Evolutionary conservation across 2,329 filamentous ascomycete species (phyloP).

Genomic region (Penicillium sp.): DNA sequence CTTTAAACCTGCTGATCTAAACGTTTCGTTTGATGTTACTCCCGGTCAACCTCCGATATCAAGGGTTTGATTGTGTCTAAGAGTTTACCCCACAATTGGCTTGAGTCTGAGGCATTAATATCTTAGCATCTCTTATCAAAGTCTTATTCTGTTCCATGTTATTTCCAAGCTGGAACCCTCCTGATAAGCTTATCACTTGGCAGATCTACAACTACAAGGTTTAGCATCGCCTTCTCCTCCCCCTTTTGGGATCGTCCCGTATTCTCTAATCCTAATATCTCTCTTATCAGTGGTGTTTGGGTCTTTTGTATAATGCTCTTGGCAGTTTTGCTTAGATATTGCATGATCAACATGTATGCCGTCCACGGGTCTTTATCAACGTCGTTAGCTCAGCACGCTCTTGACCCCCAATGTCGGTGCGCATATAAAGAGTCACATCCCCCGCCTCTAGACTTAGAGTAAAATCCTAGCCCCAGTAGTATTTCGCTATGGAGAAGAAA

Average conservation of each 20-base stretch:
- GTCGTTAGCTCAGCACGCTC: conserved; percentile 7
- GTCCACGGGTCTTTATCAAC: conserved; percentile 6
- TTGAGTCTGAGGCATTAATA: not conserved
- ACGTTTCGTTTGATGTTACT: not conserved
- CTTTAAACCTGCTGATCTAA: not conserved
- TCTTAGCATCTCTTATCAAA: not conserved
- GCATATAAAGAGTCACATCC: conserved; percentile 11
- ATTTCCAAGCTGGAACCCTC: not conserved
- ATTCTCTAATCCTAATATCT: not conserved
- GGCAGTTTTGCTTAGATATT: not conserved
- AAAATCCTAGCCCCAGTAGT: not conserved
- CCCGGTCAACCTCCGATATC: not conserved
- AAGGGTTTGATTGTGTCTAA: not conserved
- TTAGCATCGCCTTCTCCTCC: conserved; percentile 18
- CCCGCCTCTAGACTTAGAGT: conserved; percentile 3
- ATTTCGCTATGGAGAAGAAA: conserved; percentile 18
- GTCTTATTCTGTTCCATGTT: not conserved
- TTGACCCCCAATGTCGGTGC: conserved; percentile 7
- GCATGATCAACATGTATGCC: not conserved
- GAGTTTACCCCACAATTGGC: not conserved
- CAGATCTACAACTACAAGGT: not conserved
- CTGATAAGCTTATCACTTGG: conserved; percentile 19
- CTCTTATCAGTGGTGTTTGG: not conserved
- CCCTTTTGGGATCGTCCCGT: conserved; percentile 8
- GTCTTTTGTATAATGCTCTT: not conserved